Evolutionary conservation across 2,329 filamentous ascomycete species (phyloP).

Genomic region (Aureobasidium sp.): DNA sequence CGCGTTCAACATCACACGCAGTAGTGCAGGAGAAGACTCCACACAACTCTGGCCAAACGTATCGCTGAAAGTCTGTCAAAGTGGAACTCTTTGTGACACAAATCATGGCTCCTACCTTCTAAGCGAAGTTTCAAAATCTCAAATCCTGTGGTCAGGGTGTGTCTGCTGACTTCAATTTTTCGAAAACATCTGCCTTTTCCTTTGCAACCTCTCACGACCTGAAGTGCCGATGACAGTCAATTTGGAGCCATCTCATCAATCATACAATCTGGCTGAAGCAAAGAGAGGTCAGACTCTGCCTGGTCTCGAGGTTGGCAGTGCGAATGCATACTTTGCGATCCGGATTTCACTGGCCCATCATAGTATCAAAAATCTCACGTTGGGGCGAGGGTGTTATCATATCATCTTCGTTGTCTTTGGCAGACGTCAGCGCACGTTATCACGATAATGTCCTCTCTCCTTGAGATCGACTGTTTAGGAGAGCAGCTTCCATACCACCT

Average conservation of each 20-base stretch:
- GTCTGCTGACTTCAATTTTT: background rate
- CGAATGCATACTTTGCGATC: too few species aligned
- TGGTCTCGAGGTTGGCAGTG: too few species aligned
- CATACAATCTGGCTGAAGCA: background rate
- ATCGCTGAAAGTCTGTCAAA: background rate
- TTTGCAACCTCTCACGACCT: background rate
- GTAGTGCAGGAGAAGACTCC: background rate
- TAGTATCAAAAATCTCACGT: too few species aligned
- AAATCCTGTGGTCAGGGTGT: background rate
- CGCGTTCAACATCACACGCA: background rate
- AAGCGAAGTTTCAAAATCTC: background rate
- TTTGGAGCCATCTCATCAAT: background rate
- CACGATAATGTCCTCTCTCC: too few species aligned
- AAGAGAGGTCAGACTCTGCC: background rate
- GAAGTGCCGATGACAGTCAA: background rate
- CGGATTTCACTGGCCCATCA: too few species aligned
- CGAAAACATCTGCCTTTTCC: background rate
- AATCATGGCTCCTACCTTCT: background rate
- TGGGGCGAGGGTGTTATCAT: too few species aligned
- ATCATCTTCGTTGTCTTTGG: too few species aligned
- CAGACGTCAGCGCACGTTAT: too few species aligned
- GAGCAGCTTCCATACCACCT: too few species aligned
- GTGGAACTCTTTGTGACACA: background rate
- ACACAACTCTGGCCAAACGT: background rate
- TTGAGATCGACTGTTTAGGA: too few species aligned